phyloP scores from a whole-genome alignment of 192 early-diverging fungal species.

The Coemansia sp. region DNA sequence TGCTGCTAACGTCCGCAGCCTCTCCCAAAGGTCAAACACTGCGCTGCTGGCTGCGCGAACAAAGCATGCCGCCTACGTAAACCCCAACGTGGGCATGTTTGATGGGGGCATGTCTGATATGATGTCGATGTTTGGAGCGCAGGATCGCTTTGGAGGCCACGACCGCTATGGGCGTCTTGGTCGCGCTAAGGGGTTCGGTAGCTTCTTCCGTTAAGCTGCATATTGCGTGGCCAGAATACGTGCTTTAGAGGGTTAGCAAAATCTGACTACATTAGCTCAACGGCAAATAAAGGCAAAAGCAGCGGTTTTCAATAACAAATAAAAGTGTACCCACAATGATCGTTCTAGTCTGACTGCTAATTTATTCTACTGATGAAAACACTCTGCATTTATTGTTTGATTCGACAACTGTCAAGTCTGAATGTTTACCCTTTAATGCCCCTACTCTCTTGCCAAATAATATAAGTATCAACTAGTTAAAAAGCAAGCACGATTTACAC shows the following conservation, averaged over 20 bases:
- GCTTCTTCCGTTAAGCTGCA: conserved; percentile 16
- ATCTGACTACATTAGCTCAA: no score
- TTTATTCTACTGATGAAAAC: no score
- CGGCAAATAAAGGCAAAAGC: no score
- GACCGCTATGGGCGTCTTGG: conserved; percentile 16
- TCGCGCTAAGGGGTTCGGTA: conserved; percentile 21
- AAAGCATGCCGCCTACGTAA: conserved; percentile 31
- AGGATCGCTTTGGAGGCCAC: conserved; percentile 3
- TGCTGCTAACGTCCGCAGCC: conserved; percentile 23
- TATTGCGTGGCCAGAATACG: no score
- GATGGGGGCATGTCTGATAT: conserved; percentile 41
- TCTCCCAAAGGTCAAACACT: conserved; percentile 36
- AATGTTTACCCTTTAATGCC: no score
- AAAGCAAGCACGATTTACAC: neutral
- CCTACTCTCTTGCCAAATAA: no score
- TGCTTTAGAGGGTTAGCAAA: no score
- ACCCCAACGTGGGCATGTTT: conserved; percentile 1
- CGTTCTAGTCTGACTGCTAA: no score
- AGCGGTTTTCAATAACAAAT: no score
- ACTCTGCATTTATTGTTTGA: no score
- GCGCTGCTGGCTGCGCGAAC: conserved; percentile 29
- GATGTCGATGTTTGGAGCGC: conserved; percentile 24
- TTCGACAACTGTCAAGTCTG: no score
- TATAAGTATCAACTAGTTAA: neutral
- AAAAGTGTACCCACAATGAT: no score